phyloP scores from a whole-genome alignment of 2,329 filamentous ascomycete species.

The Colletotrichum orchidophilum region DNA sequence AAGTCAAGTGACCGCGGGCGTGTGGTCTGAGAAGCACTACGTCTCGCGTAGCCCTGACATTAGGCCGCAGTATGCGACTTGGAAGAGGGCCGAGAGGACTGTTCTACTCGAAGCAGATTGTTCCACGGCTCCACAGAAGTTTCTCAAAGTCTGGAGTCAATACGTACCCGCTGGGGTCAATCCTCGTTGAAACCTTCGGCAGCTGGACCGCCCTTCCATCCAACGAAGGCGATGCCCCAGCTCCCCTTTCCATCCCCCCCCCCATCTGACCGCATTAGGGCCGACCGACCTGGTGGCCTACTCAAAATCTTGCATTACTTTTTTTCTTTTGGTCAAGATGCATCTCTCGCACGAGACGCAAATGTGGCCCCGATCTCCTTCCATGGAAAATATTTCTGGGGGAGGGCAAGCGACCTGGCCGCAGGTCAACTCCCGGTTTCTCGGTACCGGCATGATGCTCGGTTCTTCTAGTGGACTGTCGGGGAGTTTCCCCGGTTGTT shows the following conservation, averaged over 20 bases:
- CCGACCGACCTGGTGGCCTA: neutral
- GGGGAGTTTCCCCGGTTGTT: slow-evolving; percentile 12
- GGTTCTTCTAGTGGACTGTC: neutral
- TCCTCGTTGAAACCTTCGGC: slow-evolving; percentile 9
- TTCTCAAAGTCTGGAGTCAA: neutral
- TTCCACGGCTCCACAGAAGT: neutral
- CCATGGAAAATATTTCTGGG: neutral
- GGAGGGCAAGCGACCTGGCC: too few relatives aligned
- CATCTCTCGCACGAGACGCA: neutral
- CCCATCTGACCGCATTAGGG: neutral
- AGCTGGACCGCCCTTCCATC: slow-evolving; percentile 27
- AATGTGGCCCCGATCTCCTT: neutral
- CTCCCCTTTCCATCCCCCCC: neutral
- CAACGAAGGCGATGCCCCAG: neutral
- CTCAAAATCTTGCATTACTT: neutral
- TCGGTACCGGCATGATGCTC: neutral
- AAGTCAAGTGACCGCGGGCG: slow-evolving; percentile 20
- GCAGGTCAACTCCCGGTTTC: neutral
- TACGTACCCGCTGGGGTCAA: too few relatives aligned
- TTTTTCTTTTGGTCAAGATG: too few relatives aligned
- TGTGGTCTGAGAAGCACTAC: too few relatives aligned
- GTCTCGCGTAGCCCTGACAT: neutral
- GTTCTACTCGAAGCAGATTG: neutral
- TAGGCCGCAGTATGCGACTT: neutral
- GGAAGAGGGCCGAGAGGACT: neutral